phyloP scores from a whole-genome alignment of 2,329 filamentous ascomycete genomes.

The Pezicula neosporulosa region DNA sequence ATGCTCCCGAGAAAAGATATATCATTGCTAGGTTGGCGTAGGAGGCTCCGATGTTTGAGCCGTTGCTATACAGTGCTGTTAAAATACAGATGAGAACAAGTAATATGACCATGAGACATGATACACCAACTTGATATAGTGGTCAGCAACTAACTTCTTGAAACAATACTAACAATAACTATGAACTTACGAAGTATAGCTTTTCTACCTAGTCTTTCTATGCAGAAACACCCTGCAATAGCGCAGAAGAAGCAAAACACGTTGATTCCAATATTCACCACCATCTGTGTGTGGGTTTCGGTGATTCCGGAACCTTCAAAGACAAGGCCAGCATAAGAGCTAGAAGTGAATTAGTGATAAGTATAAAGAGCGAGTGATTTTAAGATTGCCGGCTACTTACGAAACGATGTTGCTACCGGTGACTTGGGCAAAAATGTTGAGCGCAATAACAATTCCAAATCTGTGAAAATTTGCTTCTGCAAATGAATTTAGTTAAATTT shows the following conservation, averaged over 20 bases:
- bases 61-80: neutral
- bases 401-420: constrained; percentile 8
- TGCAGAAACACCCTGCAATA: constrained; percentile 20
- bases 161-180: neutral
- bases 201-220: constrained; percentile 2
- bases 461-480: neutral
- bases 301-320: constrained; percentile 22
- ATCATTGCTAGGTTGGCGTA: constrained; percentile 20
- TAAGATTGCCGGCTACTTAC: constrained; percentile 1
- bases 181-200: neutral
- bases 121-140: neutral
- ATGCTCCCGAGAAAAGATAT: constrained; percentile 23
- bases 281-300: constrained; percentile 18
- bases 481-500: neutral
- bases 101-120: neutral
- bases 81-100: neutral
- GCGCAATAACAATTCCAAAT: neutral
- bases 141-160: neutral
- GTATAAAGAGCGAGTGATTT: neutral
- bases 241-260: constrained; percentile 23
- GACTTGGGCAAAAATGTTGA: neutral
- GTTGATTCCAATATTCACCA: constrained; percentile 11
- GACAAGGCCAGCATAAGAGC: constrained; percentile 19
- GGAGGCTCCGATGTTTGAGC: neutral
- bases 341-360: neutral